phyloP scores from a whole-genome alignment of 176 grass and related monocot genomes.

The Rhynchospora breviuscula region DNA sequence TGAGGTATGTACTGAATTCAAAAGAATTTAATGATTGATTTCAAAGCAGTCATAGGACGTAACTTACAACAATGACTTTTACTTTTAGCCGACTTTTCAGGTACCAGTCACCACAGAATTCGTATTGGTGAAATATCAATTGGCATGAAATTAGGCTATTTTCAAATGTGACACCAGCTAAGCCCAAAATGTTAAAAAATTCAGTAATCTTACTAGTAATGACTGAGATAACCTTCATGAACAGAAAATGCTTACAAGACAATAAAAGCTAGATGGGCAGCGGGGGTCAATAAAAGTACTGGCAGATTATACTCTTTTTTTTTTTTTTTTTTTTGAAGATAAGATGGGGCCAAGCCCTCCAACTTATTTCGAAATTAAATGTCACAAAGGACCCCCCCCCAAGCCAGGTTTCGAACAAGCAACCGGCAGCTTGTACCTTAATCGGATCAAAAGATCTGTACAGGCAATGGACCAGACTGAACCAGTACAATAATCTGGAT shows the following conservation, averaged over 20 bases:
- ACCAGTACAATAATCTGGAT: neutral
- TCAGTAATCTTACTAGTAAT: neutral
- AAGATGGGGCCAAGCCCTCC: no score
- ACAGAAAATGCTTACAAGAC: neutral
- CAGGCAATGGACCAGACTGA: neutral
- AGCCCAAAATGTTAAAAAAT: neutral
- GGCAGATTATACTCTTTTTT: no score
- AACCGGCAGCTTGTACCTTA: no score
- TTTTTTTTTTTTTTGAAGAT: no score
- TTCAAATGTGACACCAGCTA: neutral
- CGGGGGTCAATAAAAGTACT: neutral
- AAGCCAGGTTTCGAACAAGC: no score
- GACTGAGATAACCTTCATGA: neutral
- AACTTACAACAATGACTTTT: neutral
- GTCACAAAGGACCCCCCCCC: no score
- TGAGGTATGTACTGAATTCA: conserved; percentile 69
- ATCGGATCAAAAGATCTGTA: neutral
- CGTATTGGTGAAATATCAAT: neutral
- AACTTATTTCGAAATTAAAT: no score
- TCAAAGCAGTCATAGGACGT: neutral
- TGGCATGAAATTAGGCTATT: neutral
- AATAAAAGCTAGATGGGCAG: neutral
- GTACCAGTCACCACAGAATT: neutral
- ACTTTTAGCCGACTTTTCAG: neutral
- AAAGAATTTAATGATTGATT: neutral